Percentiles rank a stretch among this genome's conserved stretches.
Conservation (phyloP, 2,329 filamentous ascomycete genomes). For the Cladosporium sp. region DNA sequence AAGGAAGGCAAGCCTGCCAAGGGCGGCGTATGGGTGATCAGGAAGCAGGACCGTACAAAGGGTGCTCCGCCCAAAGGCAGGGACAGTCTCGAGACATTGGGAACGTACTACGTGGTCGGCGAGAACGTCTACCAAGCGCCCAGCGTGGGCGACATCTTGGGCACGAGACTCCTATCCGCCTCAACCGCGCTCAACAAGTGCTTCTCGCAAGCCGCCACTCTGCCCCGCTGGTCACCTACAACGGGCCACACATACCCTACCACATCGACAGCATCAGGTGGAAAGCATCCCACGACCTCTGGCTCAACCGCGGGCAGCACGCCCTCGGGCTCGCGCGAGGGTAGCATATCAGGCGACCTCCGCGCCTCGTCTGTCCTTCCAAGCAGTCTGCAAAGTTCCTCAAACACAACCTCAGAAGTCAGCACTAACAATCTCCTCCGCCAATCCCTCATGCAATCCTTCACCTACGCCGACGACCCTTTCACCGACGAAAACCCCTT, state of each 20-base stretch:
- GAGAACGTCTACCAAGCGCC: slow-evolving; percentile 60
- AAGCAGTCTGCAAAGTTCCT: background rate
- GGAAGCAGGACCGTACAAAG: slow-evolving; percentile 37
- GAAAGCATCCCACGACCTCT: background rate
- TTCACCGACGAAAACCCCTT: slow-evolving; percentile 63
- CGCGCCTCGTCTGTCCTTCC: slow-evolving; percentile 24
- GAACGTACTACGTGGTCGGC: slow-evolving; percentile 59
- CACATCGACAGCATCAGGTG: slow-evolving; percentile 34
- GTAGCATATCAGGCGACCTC: slow-evolving; percentile 33
- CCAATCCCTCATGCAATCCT: slow-evolving; percentile 27
- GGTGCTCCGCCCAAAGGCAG: slow-evolving; percentile 32
- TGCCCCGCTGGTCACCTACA: slow-evolving; percentile 56
- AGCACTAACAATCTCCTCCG: slow-evolving; percentile 37
- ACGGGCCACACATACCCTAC: slow-evolving; percentile 54
- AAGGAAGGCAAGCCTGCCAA: slow-evolving; percentile 49
- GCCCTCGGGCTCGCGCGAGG: slow-evolving; percentile 41
- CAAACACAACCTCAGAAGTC: slow-evolving; percentile 11
- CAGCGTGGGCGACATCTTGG: slow-evolving; percentile 55
- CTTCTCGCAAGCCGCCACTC: slow-evolving; percentile 48
- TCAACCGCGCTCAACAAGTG: slow-evolving; percentile 54
- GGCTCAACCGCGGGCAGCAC: slow-evolving; percentile 16
- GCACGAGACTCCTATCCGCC: slow-evolving; percentile 49
- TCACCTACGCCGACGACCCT: slow-evolving; percentile 52
- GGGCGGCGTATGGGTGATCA: slow-evolving; percentile 34
- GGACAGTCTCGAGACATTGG: slow-evolving; percentile 51